Evolutionary conservation across 768 basidiomycete genomes (phyloP), one percentile per base, ranked within the genome.

Genomic region (Russula brevipes): DNA sequence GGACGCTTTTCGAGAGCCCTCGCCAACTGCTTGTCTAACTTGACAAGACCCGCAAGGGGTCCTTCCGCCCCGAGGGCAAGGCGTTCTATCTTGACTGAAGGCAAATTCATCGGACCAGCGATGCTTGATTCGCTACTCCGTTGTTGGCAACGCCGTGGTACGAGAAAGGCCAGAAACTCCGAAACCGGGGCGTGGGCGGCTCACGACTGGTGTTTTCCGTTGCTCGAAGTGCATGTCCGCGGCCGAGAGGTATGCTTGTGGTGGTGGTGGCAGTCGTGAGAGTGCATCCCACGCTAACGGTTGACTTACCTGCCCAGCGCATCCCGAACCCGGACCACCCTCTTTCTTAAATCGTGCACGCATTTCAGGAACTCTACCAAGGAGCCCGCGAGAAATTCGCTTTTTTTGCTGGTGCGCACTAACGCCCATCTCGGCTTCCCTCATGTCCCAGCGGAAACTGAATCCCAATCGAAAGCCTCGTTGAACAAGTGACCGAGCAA

Each of bases 251-350:
- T 47, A 24, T 24, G 24, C 24, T 24, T 24, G 24, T 8, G 11
- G 35, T 41, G 31, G 46, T 42, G 4, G 42, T 53, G 42, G 14
- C 42, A 44, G 36, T 53, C 39, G 46, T 50, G 60, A 60, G 39
- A 39, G 45, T 7, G 59, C 41, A 33, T 33, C 49, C 46, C 42
- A 50, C 45, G 49, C 0, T 54, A 89, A 90, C 90, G 67, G 92
- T 93, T 70, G 73, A 80, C 0, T 73, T 77, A 41, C 42, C 54
- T 50, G 55, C 56, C 54, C 17, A 55, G 60, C 7, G 45, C 39
- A 54, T 60, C 44, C 30, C 17, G 49, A 31, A 61, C 38, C 47
- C 19, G 41, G n/a, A 39, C 60, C 61, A 38, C 36, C 8, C 41
- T 57, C n/a, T 42, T 41, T 36, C 53, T 49, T 61, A 35, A 47